These are phyloP conservation scores for Brachypodium distachyon DNA, from an alignment of 202 grass and related monocot genomes.

Conservation along the genomic window DNA sequence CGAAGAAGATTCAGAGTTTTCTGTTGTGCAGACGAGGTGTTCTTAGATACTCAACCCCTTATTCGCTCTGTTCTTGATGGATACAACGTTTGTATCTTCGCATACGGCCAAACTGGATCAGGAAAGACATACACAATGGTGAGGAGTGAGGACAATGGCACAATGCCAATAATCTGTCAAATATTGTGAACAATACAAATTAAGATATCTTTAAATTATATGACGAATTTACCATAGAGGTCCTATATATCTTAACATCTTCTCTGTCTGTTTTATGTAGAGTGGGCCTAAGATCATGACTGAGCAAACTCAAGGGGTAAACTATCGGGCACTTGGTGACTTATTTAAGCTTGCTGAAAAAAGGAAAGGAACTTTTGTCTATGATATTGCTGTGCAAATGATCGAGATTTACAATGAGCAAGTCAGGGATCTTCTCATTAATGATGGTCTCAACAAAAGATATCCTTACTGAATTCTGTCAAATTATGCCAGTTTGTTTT, in stretches of 20 bases:
- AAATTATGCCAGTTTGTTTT: conserved; percentile 15
- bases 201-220: background rate
- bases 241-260: conserved; percentile 1
- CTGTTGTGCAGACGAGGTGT: conserved; percentile 71
- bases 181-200: background rate
- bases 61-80: conserved; percentile 98
- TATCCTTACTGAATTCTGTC: conserved; percentile 60
- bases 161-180: background rate
- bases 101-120: conserved; percentile 98
- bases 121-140: conserved; percentile 99
- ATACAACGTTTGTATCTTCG: conserved; percentile 99
- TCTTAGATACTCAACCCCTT: conserved; percentile 90
- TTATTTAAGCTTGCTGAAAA: conserved; percentile 87
- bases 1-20: conserved; percentile 24
- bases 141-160: conserved; percentile 12
- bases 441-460: conserved; percentile 89
- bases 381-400: conserved; percentile 98
- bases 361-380: conserved; percentile 78
- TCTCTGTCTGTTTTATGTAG: conserved; percentile 38
- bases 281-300: conserved; percentile 90
- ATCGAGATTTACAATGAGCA: conserved; percentile 99
- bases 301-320: conserved; percentile 86
- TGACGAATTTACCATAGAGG: background rate
- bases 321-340: conserved; percentile 87
- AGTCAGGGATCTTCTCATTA: conserved; percentile 92